phyloP scores from a whole-genome alignment of 768 basidiomycete genomes.

The Tephrocybe rancida region DNA sequence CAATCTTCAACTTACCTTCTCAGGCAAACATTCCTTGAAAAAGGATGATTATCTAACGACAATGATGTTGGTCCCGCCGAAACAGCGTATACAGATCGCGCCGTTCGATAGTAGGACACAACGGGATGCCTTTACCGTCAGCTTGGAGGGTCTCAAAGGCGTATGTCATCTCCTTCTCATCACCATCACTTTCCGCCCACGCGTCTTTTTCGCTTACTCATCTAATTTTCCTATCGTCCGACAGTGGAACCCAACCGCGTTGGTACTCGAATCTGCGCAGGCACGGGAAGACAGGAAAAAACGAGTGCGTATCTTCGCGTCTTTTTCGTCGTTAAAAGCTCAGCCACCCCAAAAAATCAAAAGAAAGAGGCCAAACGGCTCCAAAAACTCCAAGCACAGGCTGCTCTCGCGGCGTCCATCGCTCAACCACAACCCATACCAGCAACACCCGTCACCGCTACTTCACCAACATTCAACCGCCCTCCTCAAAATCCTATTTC shows the following conservation, averaged over 20 bases:
- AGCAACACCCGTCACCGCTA: slow-evolving; percentile 30
- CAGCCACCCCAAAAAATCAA: no score
- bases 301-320: slow-evolving; percentile 51
- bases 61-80: slow-evolving; percentile 70
- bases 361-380: slow-evolving; percentile 76
- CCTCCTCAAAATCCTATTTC: slow-evolving; percentile 23
- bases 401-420: slow-evolving; percentile 21
- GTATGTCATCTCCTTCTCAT: slow-evolving; percentile 43
- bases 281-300: slow-evolving; percentile 78
- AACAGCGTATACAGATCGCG: slow-evolving; percentile 63
- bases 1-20: slow-evolving; percentile 8
- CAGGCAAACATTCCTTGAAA: slow-evolving; percentile 81
- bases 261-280: slow-evolving; percentile 71
- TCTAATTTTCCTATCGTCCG: neutral
- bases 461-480: slow-evolving; percentile 25
- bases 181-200: neutral
- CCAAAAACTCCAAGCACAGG: slow-evolving; percentile 54
- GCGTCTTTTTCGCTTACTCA: slow-evolving; percentile 3
- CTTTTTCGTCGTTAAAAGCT: neutral
- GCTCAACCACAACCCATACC: slow-evolving; percentile 33
- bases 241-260: slow-evolving; percentile 68
- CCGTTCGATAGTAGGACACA: slow-evolving; percentile 70
- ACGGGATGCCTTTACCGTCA: slow-evolving; percentile 72
- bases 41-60: slow-evolving; percentile 73
- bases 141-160: slow-evolving; percentile 72